Evolutionary conservation across 1,284 basidiomycete species (phyloP), one percentile per base, ranked within the genome.

Genomic region (Serendipita sp.): DNA sequence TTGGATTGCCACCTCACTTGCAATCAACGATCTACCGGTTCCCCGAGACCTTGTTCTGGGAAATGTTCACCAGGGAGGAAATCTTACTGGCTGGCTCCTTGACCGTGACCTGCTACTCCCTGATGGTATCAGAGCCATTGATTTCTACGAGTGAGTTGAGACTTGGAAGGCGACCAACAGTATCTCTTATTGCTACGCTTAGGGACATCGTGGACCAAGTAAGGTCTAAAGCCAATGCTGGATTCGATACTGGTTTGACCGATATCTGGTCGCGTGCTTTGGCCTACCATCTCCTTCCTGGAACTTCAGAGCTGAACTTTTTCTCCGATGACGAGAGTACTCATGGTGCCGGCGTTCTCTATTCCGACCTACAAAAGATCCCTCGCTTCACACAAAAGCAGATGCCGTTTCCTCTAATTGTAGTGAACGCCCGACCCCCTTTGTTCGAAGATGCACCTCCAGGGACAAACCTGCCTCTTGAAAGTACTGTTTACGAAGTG

Each of bases 211-310:
- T 38, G 2, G 38, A 5, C 38, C 38, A 38, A 13, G 38, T 84
- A 62, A 74, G 77, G 65, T 75, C 82, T 3, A 85, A 85, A 67
- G 81, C 80, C 13, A 67, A 75, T 26, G 67, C 73, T 26, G 77
- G 77, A 65, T 72, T 84, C 60, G 78, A 83, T 67, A 83, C 81
- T 32, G 84, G 82, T 65, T 64, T 84, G 41, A 81, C 81, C 0
- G 84, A 86, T 67, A 72, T 81, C 2, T 84, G 82, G 82, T 73
- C 80, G 0, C 79, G 83, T 3, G 79, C 82, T 74, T 76, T 85
- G 47, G 79, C 82, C 0, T 85, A 82, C 66, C 83, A 86, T 69
- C 86, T 85, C 67, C 71, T 85, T 61, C 85, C 83, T 67, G 78
- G 81, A 66, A 86, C 83, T 0, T 73, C 74, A 13, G 72, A 76